These are phyloP conservation scores for Fusarium sp. DNA, from an alignment of 2,329 filamentous ascomycete species.

Conservation along the genomic window DNA sequence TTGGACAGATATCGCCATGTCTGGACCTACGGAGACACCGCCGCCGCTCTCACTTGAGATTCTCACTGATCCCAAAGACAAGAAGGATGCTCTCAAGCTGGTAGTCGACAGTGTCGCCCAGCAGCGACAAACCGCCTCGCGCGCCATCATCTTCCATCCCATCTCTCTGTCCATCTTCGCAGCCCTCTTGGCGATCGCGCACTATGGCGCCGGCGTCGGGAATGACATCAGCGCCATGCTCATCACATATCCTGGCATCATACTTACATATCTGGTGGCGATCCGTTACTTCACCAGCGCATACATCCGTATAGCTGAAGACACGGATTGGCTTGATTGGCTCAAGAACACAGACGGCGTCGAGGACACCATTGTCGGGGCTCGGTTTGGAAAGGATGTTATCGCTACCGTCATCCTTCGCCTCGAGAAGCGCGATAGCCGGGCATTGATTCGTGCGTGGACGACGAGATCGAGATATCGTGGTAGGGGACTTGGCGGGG, in stretches of 20 bases:
- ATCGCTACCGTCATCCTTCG: slow-evolving; percentile 80
- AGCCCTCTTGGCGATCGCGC: slow-evolving; percentile 58
- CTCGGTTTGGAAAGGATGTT: slow-evolving; percentile 75
- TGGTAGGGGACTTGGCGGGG: slow-evolving; percentile 77
- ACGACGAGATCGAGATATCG: slow-evolving; percentile 81
- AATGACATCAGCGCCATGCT: slow-evolving; percentile 68
- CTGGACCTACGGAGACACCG: slow-evolving; percentile 54
- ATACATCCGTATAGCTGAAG: slow-evolving; percentile 76
- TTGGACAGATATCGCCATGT: slow-evolving; percentile 15
- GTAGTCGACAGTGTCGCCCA: slow-evolving; percentile 87
- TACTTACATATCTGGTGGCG: slow-evolving; percentile 74
- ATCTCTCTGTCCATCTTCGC: slow-evolving; percentile 63
- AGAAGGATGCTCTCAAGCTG: slow-evolving; percentile 77
- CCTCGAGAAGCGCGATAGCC: slow-evolving; percentile 64
- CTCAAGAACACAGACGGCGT: slow-evolving; percentile 53
- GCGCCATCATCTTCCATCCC: slow-evolving; percentile 75
- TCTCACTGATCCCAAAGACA: slow-evolving; percentile 68
- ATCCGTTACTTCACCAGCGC: slow-evolving; percentile 72
- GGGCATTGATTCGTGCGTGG: slow-evolving; percentile 83
- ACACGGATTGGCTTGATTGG: slow-evolving; percentile 74
- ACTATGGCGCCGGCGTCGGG: slow-evolving; percentile 57
- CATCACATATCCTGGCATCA: slow-evolving; percentile 71
- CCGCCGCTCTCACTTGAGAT: slow-evolving; percentile 74
- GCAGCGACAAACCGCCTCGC: slow-evolving; percentile 79
- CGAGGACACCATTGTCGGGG: slow-evolving; percentile 73